Base-by-base conservation (phyloP, 2,329 filamentous ascomycete species). In the Xylaria sp. region DNA sequence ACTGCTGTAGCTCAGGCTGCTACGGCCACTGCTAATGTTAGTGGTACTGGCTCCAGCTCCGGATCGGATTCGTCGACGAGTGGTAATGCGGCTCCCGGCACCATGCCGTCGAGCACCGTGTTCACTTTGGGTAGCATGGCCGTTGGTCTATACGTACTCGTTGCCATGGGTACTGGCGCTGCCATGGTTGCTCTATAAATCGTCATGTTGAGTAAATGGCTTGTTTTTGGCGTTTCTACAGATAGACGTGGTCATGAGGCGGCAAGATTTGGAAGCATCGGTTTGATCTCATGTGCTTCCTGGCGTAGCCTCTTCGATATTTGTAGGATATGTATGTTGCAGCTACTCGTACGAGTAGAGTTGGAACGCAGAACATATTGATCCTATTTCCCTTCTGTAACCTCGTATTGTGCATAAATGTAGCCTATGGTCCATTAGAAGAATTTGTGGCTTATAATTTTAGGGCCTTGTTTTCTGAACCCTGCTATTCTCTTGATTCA, bases 141-240 rank as follows among this genome's bases (percentile, higher is more conserved):
- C 54, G 74, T 88, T 56, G 85, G 85, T 62, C 75, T 85, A 70
- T 88, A 88, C 79, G 78, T 85, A 68, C 74, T 85, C 25, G 83
- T 85, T n/a, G 86, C 87, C 44, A 82, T 85, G 78, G 82, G 80
- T 59, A 83, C 83, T 15, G 87, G 87, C 75, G 86, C 84, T 48
- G 82, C 80, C 68, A 87, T 89, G 85, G 76, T 89, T 67, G 77
- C 84, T 70, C 76, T 89, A 80, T 89, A 87, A 66, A 66, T 52
- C 28, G 32, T 18, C 32, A n/a, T 52, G 12, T 20, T 18, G 32
- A 51, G 25, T 34, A 54, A 60, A 41, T 13, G 37, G 41, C 13
- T 10, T 23, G 3, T 52, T 50, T 61, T 62, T 57, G 51, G 58
- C 32, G 56, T 52, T 66, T 70, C 59, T 60, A 66, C 28, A 48